These are phyloP conservation scores for Diddensiella transvaalensis DNA, from an alignment of 805 yeast genomes.

Conservation along the genomic window DNA sequence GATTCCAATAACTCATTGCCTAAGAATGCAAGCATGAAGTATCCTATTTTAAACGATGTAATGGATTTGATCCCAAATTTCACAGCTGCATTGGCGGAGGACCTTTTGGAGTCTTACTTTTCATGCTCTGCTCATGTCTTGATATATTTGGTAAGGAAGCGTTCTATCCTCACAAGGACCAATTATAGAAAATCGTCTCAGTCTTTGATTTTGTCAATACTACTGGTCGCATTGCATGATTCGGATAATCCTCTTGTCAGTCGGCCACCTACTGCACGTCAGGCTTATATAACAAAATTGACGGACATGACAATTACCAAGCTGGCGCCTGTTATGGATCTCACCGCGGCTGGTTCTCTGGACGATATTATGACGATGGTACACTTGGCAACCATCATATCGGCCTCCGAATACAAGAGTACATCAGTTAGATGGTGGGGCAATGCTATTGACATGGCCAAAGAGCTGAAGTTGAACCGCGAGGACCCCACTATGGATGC, in stretches of 20 bases:
- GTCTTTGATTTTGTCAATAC: slow-evolving; percentile 28
- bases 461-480: slow-evolving; percentile 30
- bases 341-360: slow-evolving; percentile 24
- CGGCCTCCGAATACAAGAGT: slow-evolving; percentile 34
- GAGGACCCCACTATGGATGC: slow-evolving; percentile 23
- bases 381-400: slow-evolving; percentile 31
- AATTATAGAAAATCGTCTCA: slow-evolving; percentile 24
- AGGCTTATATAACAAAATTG: slow-evolving; percentile 23
- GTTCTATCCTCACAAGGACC: slow-evolving; percentile 24
- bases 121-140: slow-evolving; percentile 30
- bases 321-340: slow-evolving; percentile 26
- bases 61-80: slow-evolving; percentile 15
- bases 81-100: slow-evolving; percentile 27
- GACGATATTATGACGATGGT: slow-evolving; percentile 33
- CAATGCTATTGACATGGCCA: slow-evolving; percentile 31
- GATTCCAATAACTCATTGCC: slow-evolving; percentile 3
- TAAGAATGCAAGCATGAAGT: slow-evolving; percentile 9
- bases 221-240: slow-evolving; percentile 31
- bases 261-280: slow-evolving; percentile 29
- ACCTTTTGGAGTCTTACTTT: slow-evolving; percentile 30
- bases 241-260: slow-evolving; percentile 31
- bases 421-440: slow-evolving; percentile 33
- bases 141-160: slow-evolving; percentile 26
- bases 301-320: slow-evolving; percentile 25
- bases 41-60: slow-evolving; percentile 24